Percentiles rank a stretch among this genome's conserved stretches.
These are phyloP conservation scores for Chaetomium sp. DNA, from an alignment of 2,329 filamentous ascomycete species.

Conservation along the genomic window DNA sequence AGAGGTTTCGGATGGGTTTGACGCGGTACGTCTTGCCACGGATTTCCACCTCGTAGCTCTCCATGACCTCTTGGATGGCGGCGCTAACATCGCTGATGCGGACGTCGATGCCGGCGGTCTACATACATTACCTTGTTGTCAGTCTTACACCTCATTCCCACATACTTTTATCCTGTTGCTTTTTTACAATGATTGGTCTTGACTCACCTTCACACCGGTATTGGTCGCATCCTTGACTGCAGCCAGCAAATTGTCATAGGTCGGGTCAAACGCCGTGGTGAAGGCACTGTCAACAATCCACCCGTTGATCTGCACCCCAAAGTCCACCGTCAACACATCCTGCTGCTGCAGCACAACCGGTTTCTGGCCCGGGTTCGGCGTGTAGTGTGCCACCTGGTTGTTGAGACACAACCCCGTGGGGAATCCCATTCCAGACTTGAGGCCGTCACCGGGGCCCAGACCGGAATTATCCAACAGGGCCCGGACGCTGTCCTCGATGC, in stretches of 20 bases:
- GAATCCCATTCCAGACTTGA: slow-evolving; percentile 75
- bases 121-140: not conserved
- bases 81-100: slow-evolving; percentile 80
- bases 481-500: slow-evolving; percentile 73
- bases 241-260: slow-evolving; percentile 66
- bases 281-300: slow-evolving; percentile 78
- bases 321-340: slow-evolving; percentile 79
- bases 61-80: slow-evolving; percentile 84
- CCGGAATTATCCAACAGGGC: slow-evolving; percentile 68
- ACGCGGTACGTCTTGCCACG: slow-evolving; percentile 71
- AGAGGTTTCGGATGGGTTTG: slow-evolving; percentile 80
- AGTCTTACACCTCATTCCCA: not conserved
- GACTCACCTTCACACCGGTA: slow-evolving; percentile 65
- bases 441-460: slow-evolving; percentile 66
- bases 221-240: slow-evolving; percentile 73
- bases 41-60: slow-evolving; percentile 84
- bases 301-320: slow-evolving; percentile 75
- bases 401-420: slow-evolving; percentile 77
- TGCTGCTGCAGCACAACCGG: slow-evolving; percentile 57
- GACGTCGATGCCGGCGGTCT: slow-evolving; percentile 79
- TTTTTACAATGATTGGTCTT: not conserved
- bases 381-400: slow-evolving; percentile 76
- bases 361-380: slow-evolving; percentile 77
- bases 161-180: no score
- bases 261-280: slow-evolving; percentile 67